Percentiles rank a stretch among this genome's conserved stretches.
Evolutionary conservation across 2,329 filamentous ascomycete genomes (phyloP).

Genomic region (Cytospora piceae): DNA sequence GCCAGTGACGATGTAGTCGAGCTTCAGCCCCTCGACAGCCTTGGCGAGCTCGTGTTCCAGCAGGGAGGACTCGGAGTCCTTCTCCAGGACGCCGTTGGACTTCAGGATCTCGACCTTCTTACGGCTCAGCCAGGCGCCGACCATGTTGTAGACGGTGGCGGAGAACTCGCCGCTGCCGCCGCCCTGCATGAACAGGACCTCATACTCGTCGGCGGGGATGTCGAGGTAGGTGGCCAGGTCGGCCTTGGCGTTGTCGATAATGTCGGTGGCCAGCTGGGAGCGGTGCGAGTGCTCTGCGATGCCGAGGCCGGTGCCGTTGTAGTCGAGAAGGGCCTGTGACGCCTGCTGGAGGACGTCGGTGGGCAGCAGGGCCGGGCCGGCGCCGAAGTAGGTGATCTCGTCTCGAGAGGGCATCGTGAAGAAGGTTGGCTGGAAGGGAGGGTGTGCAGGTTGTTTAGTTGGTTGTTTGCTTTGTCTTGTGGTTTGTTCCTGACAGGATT

Average conservation of each 20-base stretch:
- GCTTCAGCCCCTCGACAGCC: slow-evolving; percentile 71
- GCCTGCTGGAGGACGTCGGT: slow-evolving; percentile 79
- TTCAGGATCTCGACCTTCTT: slow-evolving; percentile 63
- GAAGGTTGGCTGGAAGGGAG: not conserved
- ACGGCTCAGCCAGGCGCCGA: slow-evolving; percentile 78
- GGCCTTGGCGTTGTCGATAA: slow-evolving; percentile 78
- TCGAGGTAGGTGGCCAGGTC: slow-evolving; percentile 75
- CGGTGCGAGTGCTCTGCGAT: slow-evolving; percentile 91
- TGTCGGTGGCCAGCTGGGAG: slow-evolving; percentile 74
- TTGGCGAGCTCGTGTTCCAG: slow-evolving; percentile 64
- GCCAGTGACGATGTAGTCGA: slow-evolving; percentile 91
- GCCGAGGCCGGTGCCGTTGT: slow-evolving; percentile 77
- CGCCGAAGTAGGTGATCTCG: slow-evolving; percentile 85
- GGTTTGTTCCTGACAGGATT: not conserved
- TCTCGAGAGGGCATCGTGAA: slow-evolving; percentile 68
- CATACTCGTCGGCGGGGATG: slow-evolving; percentile 78
- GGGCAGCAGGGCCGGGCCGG: slow-evolving; percentile 85
- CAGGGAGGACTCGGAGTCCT: slow-evolving; percentile 57
- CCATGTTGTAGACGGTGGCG: slow-evolving; percentile 81
- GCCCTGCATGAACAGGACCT: slow-evolving; percentile 85
- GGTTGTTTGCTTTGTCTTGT: not conserved
- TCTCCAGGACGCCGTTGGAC: slow-evolving; percentile 54
- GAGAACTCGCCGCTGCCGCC: slow-evolving; percentile 88
- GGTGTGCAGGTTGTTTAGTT: not conserved
- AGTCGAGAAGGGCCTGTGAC: slow-evolving; percentile 79